These are phyloP conservation scores for Smithsoniella earleae DNA, from an alignment of 163 green algal genomes.

Conservation along the genomic window DNA sequence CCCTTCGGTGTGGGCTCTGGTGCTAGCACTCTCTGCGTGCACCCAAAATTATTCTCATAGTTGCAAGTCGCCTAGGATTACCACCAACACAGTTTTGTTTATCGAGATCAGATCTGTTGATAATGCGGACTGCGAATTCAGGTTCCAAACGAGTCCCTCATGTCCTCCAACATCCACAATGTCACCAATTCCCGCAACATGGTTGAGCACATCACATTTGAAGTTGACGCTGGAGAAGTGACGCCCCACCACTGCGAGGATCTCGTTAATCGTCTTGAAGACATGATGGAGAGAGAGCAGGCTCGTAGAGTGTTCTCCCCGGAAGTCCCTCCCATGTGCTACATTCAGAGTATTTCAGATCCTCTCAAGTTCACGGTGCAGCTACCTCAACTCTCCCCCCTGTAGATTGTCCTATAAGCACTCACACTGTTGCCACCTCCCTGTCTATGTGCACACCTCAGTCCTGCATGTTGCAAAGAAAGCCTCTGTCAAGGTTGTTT, in stretches of 20 bases:
- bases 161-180: constrained; percentile 11
- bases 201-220: constrained; percentile 10
- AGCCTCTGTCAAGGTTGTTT: neutral
- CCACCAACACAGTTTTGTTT: neutral
- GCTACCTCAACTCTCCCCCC: no score
- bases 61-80: neutral
- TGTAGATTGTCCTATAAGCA: neutral
- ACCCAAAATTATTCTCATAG: neutral
- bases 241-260: neutral
- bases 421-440: neutral
- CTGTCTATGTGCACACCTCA: neutral
- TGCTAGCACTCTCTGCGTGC: no score
- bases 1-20: no score
- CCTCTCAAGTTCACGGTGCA: constrained; percentile 23
- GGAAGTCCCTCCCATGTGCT: constrained; percentile 2
- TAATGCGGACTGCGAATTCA: neutral
- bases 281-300: neutral
- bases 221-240: neutral
- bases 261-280: neutral
- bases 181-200: constrained; percentile 14
- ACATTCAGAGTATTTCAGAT: neutral
- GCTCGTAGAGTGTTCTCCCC: neutral
- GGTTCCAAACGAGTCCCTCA: constrained; percentile 9
- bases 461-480: neutral
- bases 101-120: neutral